phyloP scores from a whole-genome alignment of 768 basidiomycete species.

The Floccularia luteovirens region DNA sequence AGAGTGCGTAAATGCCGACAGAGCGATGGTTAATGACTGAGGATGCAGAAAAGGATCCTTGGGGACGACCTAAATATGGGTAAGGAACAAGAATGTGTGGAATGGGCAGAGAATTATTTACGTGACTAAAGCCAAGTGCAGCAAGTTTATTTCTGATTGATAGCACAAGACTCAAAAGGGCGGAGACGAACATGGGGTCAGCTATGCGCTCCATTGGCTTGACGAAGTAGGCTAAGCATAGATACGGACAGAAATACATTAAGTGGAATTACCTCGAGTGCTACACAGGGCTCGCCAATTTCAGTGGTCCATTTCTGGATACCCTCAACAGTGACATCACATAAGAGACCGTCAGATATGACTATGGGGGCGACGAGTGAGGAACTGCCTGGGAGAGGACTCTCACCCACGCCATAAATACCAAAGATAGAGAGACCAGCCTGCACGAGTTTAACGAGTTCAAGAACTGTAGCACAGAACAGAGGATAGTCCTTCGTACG shows the following conservation, averaged over 20 bases:
- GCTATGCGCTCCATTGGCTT: constrained; percentile 68
- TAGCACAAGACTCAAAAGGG: constrained; percentile 63
- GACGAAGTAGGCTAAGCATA: neutral
- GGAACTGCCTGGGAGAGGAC: neutral
- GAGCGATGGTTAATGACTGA: constrained; percentile 40
- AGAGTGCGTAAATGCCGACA: constrained; percentile 25
- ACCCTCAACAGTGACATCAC: constrained; percentile 69
- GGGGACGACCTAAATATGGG: constrained; percentile 30
- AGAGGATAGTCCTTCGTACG: constrained; percentile 27
- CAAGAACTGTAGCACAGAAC: constrained; percentile 64
- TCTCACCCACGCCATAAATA: constrained; percentile 29
- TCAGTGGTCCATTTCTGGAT: constrained; percentile 61
- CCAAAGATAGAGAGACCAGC: constrained; percentile 67
- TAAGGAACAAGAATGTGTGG: constrained; percentile 1
- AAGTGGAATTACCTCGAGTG: constrained; percentile 44
- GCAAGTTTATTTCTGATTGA: constrained; percentile 64
- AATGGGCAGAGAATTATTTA: constrained; percentile 8
- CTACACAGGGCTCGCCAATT: constrained; percentile 54
- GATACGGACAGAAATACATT: constrained; percentile 2
- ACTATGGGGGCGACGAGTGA: constrained; percentile 7
- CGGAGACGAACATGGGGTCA: constrained; percentile 66
- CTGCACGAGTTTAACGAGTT: constrained; percentile 71
- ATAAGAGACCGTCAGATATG: constrained; percentile 60
- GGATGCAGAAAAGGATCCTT: constrained; percentile 80
- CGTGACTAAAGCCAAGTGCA: constrained; percentile 39